Evolutionary conservation across 129 eudicot species (phyloP).

Genomic region (Artemisia tridentata): DNA sequence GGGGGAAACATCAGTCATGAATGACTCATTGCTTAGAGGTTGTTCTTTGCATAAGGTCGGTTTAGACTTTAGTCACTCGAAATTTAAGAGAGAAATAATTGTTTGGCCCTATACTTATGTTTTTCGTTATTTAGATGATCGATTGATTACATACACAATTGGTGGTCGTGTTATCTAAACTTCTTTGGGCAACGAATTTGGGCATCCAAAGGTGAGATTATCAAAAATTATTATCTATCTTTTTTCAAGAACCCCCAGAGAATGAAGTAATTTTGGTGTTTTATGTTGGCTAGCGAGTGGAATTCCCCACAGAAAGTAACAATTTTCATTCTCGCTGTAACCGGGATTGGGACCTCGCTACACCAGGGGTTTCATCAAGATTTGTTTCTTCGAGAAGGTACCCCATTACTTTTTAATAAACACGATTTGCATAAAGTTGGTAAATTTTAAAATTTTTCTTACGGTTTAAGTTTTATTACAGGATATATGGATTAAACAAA

Average conservation of each 20-base stretch:
- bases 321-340: slow-evolving; percentile 73
- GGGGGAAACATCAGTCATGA: slow-evolving; percentile 38
- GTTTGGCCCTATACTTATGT: neutral
- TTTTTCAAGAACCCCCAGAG: too few species aligned
- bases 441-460: neutral
- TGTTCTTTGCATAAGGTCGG: slow-evolving; percentile 86
- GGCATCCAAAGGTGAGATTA: slow-evolving; percentile 76
- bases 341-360: slow-evolving; percentile 79
- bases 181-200: slow-evolving; percentile 99
- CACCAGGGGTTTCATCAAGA: slow-evolving; percentile 55
- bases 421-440: neutral
- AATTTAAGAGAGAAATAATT: too few species aligned
- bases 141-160: slow-evolving; percentile 77
- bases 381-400: slow-evolving; percentile 83
- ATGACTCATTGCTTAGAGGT: slow-evolving; percentile 64
- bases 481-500: too few species aligned
- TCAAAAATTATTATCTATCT: neutral
- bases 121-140: slow-evolving; percentile 50
- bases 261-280: slow-evolving; percentile 9
- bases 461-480: too few species aligned
- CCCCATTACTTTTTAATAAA: neutral
- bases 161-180: slow-evolving; percentile 80
- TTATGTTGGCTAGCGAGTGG: slow-evolving; percentile 61
- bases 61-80: slow-evolving; percentile 3
- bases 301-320: slow-evolving; percentile 85